These are phyloP conservation scores for Pseudocercospora eumusae DNA, from an alignment of 2,329 filamentous ascomycete genomes.

Conservation along the genomic window DNA sequence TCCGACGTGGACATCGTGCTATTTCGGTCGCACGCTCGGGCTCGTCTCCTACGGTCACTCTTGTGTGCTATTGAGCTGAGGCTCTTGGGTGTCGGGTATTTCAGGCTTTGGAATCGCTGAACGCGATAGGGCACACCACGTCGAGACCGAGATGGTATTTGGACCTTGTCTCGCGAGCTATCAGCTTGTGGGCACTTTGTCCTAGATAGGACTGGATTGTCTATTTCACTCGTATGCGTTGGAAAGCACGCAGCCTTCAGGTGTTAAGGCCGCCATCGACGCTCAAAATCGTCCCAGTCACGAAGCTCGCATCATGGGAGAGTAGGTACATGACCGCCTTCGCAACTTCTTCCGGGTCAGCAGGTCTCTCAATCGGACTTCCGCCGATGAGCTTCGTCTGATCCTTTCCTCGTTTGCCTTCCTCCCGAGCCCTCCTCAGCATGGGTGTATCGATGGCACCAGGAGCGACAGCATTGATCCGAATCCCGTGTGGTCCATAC, in stretches of 20 bases:
- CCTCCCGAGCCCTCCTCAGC: background rate
- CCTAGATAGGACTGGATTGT: too few species aligned
- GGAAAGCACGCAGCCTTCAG: background rate
- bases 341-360: conserved; percentile 2
- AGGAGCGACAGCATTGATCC: conserved; percentile 3
- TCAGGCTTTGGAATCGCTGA: too few species aligned
- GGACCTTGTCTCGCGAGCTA: too few species aligned
- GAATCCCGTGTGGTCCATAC: background rate
- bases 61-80: too few species aligned
- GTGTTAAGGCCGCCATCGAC: background rate
- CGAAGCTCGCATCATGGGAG: background rate
- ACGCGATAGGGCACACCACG: too few species aligned
- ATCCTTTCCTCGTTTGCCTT: background rate
- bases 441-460: background rate
- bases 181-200: too few species aligned
- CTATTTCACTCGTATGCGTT: background rate
- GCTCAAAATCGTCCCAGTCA: background rate
- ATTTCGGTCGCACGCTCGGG: background rate
- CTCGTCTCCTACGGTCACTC: too few species aligned
- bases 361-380: background rate
- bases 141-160: too few species aligned
- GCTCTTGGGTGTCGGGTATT: too few species aligned
- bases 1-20: background rate
- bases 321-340: background rate
- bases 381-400: background rate